Base-by-base conservation (phyloP, 1,139 yeast genomes). In the Scheffersomyces cryptocercus region DNA sequence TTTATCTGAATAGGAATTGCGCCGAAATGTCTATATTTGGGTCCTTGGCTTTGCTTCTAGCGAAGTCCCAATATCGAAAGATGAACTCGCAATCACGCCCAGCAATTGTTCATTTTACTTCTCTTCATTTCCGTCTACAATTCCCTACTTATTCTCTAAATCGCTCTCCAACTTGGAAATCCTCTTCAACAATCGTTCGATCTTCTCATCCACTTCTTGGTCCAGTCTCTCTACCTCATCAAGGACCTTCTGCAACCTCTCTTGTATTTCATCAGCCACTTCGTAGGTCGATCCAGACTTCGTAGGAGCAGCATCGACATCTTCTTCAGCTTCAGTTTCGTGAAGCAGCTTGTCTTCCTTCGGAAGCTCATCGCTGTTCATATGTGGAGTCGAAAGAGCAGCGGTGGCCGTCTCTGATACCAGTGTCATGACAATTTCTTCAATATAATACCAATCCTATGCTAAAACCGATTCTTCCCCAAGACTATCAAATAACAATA, bases 241-340 rank as follows among this genome's bases (percentile, higher is more conserved):
- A 15, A 70, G 56, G 6, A 79, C 56, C 5, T 61, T 62, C 31
- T 67, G 59, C 15, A 80, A 51, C 38, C 68, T 64, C 9, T 58
- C 58, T 50, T 80, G 82, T 20, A 82, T 70, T 16, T 68, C 75
- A 43, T 70, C 72, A 0, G 83, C 79, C 14, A 81, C 64, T 39
- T 81, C 85, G 48, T 78, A 75, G 2, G 79, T 73, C 2, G 83
- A 73, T 2, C 64, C 61, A 5, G 62, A 55, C 26, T 61, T 53
- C 3, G 36, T 29, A 11, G 43, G 11, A 4, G 20, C 9, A 9
- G 29, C 34, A 15, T 3, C 20, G 37, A 9, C 10, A 10, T 20
- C 35, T 9, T 39, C 39, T 28, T 42, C 12, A 5, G 29, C 34
- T 14, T n/a, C 37, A 12, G 30, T 36, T 20, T 31, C 9, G 29